Evolutionary conservation across 495 filamentous ascomycete genomes (phyloP).

Genomic region (Podospora tetraspora): DNA sequence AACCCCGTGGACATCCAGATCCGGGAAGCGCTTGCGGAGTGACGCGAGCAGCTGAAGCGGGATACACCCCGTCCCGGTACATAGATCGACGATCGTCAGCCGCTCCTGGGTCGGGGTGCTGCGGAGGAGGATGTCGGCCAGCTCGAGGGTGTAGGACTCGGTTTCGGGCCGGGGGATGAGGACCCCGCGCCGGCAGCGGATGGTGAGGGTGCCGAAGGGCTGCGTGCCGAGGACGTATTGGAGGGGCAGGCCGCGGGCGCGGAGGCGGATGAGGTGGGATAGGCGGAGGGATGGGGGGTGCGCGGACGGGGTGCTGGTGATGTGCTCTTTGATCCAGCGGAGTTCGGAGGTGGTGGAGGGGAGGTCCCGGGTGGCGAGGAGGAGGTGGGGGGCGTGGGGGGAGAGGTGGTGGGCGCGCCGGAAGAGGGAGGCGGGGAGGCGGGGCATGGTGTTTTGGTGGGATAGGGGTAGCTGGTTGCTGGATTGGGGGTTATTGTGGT

Average conservation of each 20-base stretch:
- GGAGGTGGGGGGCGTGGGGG: constrained; percentile 58
- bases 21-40: constrained; percentile 32
- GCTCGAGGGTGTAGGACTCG: constrained; percentile 57
- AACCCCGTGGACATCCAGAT: constrained; percentile 39
- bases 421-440: constrained; percentile 57
- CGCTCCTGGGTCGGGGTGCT: constrained; percentile 4
- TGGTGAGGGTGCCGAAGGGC: constrained; percentile 78
- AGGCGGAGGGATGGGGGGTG: constrained; percentile 28
- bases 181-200: constrained; percentile 69
- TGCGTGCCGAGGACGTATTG: constrained; percentile 89
- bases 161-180: constrained; percentile 84
- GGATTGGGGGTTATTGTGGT: neutral
- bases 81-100: constrained; percentile 73
- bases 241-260: constrained; percentile 65
- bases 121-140: constrained; percentile 45
- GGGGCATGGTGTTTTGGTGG: constrained; percentile 57
- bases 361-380: constrained; percentile 64
- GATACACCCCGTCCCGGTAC: constrained; percentile 89
- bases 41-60: constrained; percentile 62
- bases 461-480: neutral
- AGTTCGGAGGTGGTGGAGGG: constrained; percentile 69
- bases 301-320: constrained; percentile 11
- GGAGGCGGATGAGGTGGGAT: constrained; percentile 47
- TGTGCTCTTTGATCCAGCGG: constrained; percentile 73
- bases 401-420: constrained; percentile 51